phyloP scores from a whole-genome alignment of 2,329 filamentous ascomycete genomes.

The Fusarium continuum region DNA sequence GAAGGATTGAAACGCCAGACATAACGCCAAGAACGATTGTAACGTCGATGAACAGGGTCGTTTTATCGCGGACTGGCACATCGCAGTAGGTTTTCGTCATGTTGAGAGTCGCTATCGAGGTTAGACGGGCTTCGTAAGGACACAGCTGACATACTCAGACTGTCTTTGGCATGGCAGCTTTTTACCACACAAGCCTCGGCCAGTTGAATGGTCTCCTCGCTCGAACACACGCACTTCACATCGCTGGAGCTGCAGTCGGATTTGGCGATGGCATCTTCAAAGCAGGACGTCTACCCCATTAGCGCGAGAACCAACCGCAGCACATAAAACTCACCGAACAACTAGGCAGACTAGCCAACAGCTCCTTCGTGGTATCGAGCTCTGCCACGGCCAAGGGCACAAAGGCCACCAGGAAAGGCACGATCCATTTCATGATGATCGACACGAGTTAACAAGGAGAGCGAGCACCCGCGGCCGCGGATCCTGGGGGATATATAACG shows the following conservation, averaged over 20 bases:
- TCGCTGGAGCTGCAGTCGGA: conserved; percentile 32
- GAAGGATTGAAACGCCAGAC: conserved; percentile 46
- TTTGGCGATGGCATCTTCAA: conserved; percentile 5
- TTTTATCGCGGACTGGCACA: conserved; percentile 17
- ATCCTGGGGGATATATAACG: conserved; percentile 18
- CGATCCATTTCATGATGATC: conserved; percentile 40
- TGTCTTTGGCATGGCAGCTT: conserved; percentile 4
- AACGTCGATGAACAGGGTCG: conserved; percentile 17
- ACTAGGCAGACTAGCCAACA: conserved; percentile 26
- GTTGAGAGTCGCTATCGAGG: conserved; percentile 1
- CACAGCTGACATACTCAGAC: not conserved
- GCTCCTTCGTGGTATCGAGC: conserved; percentile 20
- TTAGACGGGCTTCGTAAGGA: accelerated
- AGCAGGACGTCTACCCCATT: conserved; percentile 13
- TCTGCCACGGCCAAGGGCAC: conserved; percentile 24
- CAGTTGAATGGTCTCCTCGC: conserved; percentile 26
- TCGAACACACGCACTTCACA: conserved; percentile 37
- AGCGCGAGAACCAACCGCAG: not conserved
- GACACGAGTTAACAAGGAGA: conserved; percentile 14
- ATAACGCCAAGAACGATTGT: conserved; percentile 44
- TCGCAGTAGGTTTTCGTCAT: conserved; percentile 30
- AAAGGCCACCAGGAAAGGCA: conserved; percentile 32
- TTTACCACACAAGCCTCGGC: conserved; percentile 17
- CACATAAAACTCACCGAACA: conserved; percentile 28
- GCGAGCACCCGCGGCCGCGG: conserved; percentile 5